Evolutionary conservation across 148 eudicot genomes (phyloP).

Genomic region (Rhododendron williamsianum): DNA sequence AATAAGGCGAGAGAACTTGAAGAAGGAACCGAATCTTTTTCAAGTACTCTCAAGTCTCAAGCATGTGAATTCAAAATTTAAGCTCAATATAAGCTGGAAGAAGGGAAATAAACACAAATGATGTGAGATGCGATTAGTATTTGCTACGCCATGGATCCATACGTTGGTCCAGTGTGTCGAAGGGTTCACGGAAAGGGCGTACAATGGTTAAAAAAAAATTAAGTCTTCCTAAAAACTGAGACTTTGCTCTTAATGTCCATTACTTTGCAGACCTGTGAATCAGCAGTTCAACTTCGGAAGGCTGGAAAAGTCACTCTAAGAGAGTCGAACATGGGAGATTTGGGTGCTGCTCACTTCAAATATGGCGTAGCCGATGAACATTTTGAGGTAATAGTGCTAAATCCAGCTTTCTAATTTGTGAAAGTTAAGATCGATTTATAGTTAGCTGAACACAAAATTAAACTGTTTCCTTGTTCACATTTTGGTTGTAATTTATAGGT

Average conservation of each 20-base stretch:
- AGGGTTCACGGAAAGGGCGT: neutral
- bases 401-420: neutral
- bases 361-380: conserved; percentile 88
- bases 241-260: neutral
- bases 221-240: neutral
- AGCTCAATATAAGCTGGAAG: neutral
- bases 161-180: neutral
- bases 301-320: conserved; percentile 61
- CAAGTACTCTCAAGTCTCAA: neutral
- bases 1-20: neutral
- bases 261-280: conserved; percentile 66
- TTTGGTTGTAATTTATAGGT: conserved; percentile 34
- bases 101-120: neutral
- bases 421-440: neutral
- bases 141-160: neutral
- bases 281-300: conserved; percentile 76
- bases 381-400: conserved; percentile 53
- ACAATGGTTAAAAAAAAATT: neutral
- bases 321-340: conserved; percentile 57
- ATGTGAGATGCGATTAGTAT: neutral
- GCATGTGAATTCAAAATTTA: neutral
- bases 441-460: neutral
- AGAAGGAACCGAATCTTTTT: neutral
- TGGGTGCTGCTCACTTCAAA: conserved; percentile 57
- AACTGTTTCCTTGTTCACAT: neutral